Evolutionary conservation across 1,284 basidiomycete genomes (phyloP), one percentile per base, ranked within the genome.

Genomic region (Puccinia sorghi): DNA sequence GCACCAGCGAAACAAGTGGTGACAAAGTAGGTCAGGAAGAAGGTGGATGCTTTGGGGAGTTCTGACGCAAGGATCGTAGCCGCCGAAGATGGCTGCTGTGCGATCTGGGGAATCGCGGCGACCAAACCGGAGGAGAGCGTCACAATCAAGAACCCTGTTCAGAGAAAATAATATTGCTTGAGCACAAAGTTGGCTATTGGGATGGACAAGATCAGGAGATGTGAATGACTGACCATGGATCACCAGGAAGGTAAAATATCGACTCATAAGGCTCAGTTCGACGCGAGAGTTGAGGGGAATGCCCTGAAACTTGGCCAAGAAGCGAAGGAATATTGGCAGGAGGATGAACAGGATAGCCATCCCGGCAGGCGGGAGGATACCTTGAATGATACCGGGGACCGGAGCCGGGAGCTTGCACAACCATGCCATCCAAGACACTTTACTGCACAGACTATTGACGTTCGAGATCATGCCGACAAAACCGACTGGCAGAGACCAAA

Each of bases 201-300:
- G 4, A 2, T 8, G 22, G 32, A 7, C 77, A 75, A 15, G 32
- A 27, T 12, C 13, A 32, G 27, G 11, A 13, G 8, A 7, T 48
- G 25, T 61, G 25, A 43, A 17, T 52, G 57, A 71, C 76, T 54
- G 3, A 89, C 91, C 81, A 85, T 92, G 90, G 71, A 96, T 88
- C 80, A 96, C 91, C 86, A 92, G 91, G 89, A 98, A 98, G 78
- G 92, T 86, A 87, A 95, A 97, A 86, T 89, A 97, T 54, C 96
- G 89, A 5, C 89, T 90, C 92, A 97, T 97, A 81, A 97, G 86
- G 79, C 91, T 92, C 27, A 97, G 88, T 83, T 98, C 96, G 79
- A 98, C 87, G 7, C 90, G 91, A 2, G 91, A 92, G 43, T 86
- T 86, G 80, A 91, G 90, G 0, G 93, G 92, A 27, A 92, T 90